Percentiles rank a stretch among this genome's conserved stretches.
phyloP scores from a whole-genome alignment of 176 grass and related monocot species.

The Neostapfia colusana region DNA sequence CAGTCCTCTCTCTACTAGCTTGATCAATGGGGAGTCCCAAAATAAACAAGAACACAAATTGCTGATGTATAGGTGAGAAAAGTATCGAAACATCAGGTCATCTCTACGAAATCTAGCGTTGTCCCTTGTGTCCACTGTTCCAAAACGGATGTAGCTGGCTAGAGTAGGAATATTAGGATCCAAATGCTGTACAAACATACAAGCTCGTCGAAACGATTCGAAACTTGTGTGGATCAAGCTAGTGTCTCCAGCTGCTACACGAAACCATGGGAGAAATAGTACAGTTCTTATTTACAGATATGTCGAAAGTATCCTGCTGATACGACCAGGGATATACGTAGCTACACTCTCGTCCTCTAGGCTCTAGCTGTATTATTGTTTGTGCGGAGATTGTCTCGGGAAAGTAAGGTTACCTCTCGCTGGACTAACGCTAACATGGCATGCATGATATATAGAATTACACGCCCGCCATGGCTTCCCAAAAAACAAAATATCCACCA shows the following conservation, averaged over 20 bases:
- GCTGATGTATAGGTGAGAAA: constrained; percentile 3
- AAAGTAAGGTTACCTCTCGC: not conserved
- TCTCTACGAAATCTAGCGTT: not conserved
- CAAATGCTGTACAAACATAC: not conserved
- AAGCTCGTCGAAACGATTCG: not conserved
- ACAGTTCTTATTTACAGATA: not conserved
- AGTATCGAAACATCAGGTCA: not conserved
- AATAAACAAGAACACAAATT: not conserved
- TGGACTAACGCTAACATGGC: not conserved
- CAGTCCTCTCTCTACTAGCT: not conserved
- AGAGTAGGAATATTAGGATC: not conserved
- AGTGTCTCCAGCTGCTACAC: too few species aligned
- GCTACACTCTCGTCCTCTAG: too few species aligned
- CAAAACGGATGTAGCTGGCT: not conserved
- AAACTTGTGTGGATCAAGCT: too few species aligned
- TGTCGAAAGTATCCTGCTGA: not conserved
- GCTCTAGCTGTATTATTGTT: not conserved
- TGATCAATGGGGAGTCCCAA: not conserved
- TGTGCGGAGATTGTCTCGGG: not conserved
- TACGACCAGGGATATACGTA: too few species aligned
- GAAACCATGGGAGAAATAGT: too few species aligned
- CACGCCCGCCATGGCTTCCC: too few species aligned
- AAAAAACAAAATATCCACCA: too few species aligned
- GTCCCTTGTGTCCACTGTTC: not conserved
- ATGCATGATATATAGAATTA: not conserved